Evolutionary conservation across 148 eudicot species (phyloP).

Genomic region (Silene uniflora): DNA sequence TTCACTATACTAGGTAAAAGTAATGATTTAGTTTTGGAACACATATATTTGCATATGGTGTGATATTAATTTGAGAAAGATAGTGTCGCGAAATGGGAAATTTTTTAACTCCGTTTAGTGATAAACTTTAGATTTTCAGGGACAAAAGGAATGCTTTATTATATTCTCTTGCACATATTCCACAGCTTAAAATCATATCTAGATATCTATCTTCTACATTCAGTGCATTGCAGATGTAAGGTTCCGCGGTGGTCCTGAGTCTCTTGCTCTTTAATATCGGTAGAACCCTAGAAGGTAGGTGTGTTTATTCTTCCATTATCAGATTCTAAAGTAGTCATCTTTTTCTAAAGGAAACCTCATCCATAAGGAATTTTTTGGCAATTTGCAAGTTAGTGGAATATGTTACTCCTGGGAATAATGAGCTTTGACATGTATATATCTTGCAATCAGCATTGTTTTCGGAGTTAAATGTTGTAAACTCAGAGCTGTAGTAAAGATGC

Average conservation of each 20-base stretch:
- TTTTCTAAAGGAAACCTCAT: conserved; percentile 9
- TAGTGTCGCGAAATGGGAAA: background rate
- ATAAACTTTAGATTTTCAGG: background rate
- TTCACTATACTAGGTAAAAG: background rate
- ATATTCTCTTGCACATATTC: conserved; percentile 8
- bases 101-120: background rate
- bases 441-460: background rate
- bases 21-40: background rate
- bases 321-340: conserved; percentile 27
- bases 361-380: background rate
- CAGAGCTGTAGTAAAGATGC: background rate
- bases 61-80: background rate
- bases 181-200: conserved; percentile 10
- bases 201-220: conserved; percentile 12
- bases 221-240: conserved; percentile 13
- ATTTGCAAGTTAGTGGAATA: background rate
- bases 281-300: background rate
- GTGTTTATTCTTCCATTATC: conserved; percentile 12
- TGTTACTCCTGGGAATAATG: background rate
- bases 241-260: conserved; percentile 13
- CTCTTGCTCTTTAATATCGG: background rate
- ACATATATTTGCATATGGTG: background rate
- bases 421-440: conserved; percentile 7
- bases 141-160: background rate
- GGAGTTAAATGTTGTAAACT: conserved; percentile 7